Percentiles rank a stretch among this genome's conserved stretches.
Evolutionary conservation across 805 yeast species (phyloP).

Genomic region (Peterozyma toletana): DNA sequence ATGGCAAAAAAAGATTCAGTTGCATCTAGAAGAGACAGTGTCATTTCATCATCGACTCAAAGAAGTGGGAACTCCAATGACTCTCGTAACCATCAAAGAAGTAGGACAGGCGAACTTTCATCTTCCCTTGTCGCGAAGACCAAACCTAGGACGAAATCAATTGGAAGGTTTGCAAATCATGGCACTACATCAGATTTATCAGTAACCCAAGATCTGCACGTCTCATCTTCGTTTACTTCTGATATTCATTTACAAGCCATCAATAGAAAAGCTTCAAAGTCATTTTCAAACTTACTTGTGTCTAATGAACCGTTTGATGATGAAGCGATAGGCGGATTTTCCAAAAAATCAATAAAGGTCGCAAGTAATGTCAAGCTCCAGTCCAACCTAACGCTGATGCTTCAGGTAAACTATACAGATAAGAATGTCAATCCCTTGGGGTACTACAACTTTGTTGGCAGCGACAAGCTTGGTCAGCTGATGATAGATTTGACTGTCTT

Average conservation of each 20-base stretch:
- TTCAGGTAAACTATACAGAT: conserved; percentile 27
- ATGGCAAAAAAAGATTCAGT: background rate
- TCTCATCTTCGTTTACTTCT: too few relatives aligned
- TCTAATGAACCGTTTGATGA: background rate
- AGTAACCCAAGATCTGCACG: too few relatives aligned
- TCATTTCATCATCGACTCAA: background rate
- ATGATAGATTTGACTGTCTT: conserved; percentile 15
- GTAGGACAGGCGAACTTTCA: background rate
- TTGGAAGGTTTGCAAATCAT: too few relatives aligned
- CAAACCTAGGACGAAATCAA: too few relatives aligned
- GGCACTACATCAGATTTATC: too few relatives aligned
- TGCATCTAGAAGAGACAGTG: background rate
- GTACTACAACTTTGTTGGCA: conserved; percentile 31
- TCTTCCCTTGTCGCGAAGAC: background rate
- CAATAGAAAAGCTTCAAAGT: background rate
- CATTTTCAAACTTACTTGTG: conserved; percentile 2
- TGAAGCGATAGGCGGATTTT: background rate
- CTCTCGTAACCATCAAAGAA: background rate
- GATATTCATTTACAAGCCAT: too few relatives aligned
- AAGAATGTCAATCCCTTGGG: conserved; percentile 36
- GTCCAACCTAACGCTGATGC: conserved; percentile 36
- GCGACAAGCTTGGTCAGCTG: conserved; percentile 10
- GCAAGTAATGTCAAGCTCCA: conserved; percentile 1
- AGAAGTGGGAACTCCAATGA: background rate
- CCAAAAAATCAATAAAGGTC: background rate